Base-by-base conservation (phyloP, 2,329 filamentous ascomycete species). In the Cryphonectria radicalis region DNA sequence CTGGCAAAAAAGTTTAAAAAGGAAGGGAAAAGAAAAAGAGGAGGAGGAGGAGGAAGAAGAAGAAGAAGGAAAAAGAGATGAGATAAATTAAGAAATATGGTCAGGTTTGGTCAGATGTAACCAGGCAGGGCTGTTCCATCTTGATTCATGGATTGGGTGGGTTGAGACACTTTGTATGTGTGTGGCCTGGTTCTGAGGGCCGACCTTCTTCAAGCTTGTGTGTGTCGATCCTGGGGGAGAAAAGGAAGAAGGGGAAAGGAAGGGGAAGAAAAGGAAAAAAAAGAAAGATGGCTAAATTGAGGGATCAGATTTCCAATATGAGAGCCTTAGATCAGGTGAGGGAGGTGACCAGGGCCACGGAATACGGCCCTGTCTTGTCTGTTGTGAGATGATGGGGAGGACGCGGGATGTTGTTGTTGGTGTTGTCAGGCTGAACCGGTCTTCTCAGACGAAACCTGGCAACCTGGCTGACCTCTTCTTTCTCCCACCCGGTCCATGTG, bases 401-500 rank as follows among this genome's bases (percentile, higher is more conserved):
- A 60, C 28, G 62, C n/a, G 62, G 68, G 53, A 35, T 57, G 59
- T 25, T 35, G 35, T 50, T n/a, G 46, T n/a, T 43, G 59, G 22
- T 25, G 35, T 22, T 50, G 46, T 50, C 63, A 32, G 63, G 32
- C 63, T 28, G 63, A 66, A 25, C 46, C 19, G 46, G 46, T 50
- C n/a, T 50, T n/a, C 4, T 4, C 32, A 32, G 32, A 32, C 25
- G 5, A 28, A 57, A 17, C 25, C 14, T 32, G 25, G 53, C n/a
- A 25, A 17, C 25, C 53, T 28, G 25, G 11, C 53, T 57, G 53
- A 28, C n/a, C 53, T 13, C 53, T 57, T 28, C 0, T 65, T 55
- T 8, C 43, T 60, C 53, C 64, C 46, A 50, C 46, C 64, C 70
- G 66, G 65, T 62, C 70, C 66, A 62, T 63, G 57, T 60, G 57